Percentiles rank a stretch among this genome's conserved stretches.
These are phyloP conservation scores for Flaveria trinervia DNA, from an alignment of 129 eudicot species.

Conservation along the genomic window DNA sequence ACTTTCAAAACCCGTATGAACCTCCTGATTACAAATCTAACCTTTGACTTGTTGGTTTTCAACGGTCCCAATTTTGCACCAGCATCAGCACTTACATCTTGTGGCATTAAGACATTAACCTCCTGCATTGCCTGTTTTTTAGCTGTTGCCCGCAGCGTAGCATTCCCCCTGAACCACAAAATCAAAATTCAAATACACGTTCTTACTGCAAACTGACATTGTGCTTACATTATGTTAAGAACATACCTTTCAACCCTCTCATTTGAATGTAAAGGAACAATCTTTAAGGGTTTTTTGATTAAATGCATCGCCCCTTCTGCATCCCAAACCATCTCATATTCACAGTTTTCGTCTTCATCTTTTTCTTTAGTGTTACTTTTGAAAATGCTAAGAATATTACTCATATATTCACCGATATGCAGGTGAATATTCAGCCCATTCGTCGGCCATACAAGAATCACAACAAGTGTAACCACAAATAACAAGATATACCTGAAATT, in stretches of 20 bases:
- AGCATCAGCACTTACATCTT: constrained; percentile 45
- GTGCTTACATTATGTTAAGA: background rate
- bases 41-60: constrained; percentile 51
- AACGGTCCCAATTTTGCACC: constrained; percentile 30
- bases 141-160: constrained; percentile 69
- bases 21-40: constrained; percentile 52
- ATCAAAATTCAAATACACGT: background rate
- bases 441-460: constrained; percentile 72
- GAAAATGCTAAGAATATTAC: constrained; percentile 32
- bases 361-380: constrained; percentile 56
- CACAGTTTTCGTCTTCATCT: constrained; percentile 79
- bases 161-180: constrained; percentile 58
- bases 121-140: constrained; percentile 59
- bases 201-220: constrained; percentile 1
- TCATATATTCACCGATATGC: constrained; percentile 36
- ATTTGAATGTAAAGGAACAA: constrained; percentile 31
- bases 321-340: constrained; percentile 96
- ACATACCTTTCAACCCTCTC: constrained; percentile 47
- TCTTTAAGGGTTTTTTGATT: constrained; percentile 57
- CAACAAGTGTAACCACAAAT: constrained; percentile 65
- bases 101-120: constrained; percentile 38
- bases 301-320: constrained; percentile 97
- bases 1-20: constrained; percentile 49
- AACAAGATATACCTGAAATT: constrained; percentile 65
- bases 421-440: constrained; percentile 48